Evolutionary conservation across 192 early-diverging fungal species (phyloP).

Genomic region (Backusella macrospora): DNA sequence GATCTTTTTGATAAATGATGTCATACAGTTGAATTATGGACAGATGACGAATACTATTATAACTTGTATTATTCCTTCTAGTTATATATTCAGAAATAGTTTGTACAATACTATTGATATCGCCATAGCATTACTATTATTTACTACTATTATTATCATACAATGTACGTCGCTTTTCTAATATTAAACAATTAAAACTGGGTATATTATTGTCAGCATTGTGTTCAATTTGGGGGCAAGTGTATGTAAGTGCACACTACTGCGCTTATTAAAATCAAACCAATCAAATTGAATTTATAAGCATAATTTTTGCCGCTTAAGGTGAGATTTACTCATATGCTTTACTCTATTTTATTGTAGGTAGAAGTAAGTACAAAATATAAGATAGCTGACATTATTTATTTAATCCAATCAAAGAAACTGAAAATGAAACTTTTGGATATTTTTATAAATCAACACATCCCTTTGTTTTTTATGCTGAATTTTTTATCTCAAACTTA

Average conservation of each 20-base stretch:
- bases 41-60: conserved; percentile 12
- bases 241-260: neutral
- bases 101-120: neutral
- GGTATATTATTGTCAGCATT: neutral
- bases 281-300: neutral
- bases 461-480: too few relatives aligned
- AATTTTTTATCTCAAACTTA: neutral
- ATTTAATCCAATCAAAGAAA: too few relatives aligned
- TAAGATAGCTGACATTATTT: too few relatives aligned
- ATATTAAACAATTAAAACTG: neutral
- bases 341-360: too few relatives aligned
- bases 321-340: neutral
- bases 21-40: neutral
- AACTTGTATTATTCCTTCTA: neutral
- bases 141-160: neutral
- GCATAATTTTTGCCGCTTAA: neutral
- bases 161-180: neutral
- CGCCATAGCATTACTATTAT: neutral
- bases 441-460: too few relatives aligned
- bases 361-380: too few relatives aligned
- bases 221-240: neutral
- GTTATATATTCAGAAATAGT: neutral
- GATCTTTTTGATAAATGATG: conserved; percentile 7
- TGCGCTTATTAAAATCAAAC: conserved; percentile 6
- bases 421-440: too few relatives aligned